Base-by-base conservation (phyloP, 2,329 filamentous ascomycete genomes). In the Fonsecaea pugnacius region DNA sequence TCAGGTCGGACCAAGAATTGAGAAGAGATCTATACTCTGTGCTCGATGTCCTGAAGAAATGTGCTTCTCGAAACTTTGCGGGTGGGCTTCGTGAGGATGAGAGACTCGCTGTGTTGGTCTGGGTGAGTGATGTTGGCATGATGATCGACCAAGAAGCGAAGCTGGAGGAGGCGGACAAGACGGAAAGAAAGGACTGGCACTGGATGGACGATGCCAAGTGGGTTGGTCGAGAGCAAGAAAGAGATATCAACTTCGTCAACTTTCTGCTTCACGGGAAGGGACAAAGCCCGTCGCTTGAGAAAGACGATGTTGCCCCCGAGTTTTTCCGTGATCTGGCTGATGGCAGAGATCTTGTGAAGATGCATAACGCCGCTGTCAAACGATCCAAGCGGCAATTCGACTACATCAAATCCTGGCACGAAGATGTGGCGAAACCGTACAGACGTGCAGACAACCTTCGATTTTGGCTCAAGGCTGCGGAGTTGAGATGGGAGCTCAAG, bases 401-500 rank as follows among this genome's bases (percentile, higher is more conserved):
- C 58, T 87, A 91, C 67, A 97, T 99, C 74, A 92, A 91, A 63
- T 85, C 85, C 9, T 97, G 90, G 76, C 95, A 98, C 76, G 89
- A 88, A n/a, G 92, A 99, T 76, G 94, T 95, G 9, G 89, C 87
- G 65, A 98, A 98, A 78, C 95, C 95, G 0, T 99, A 99, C 76
- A 89, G 95, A 55, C 89, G 89, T 67, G 92, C 93, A 2, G 95
- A 99, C 71, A 99, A 99, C 75, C 83, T 99, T 67, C 87, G 92
- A 46, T 99, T 90, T 81, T 99, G 95, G 94, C 86, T 91, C 78
- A 99, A 99, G 80, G 95, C 94, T 1, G 92, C 93, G 7, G 93
- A 99, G 79, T 83, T 98, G 64, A 87, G 95, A 61, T 99, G 94
- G 89, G 95, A 98, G 78, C 86, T 93, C 43, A 85, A 90, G 70